Percentiles rank a stretch among this genome's conserved stretches.
Conservation (phyloP, 164 flowering plant genomes). For the Umbilicus rupestris region DNA sequence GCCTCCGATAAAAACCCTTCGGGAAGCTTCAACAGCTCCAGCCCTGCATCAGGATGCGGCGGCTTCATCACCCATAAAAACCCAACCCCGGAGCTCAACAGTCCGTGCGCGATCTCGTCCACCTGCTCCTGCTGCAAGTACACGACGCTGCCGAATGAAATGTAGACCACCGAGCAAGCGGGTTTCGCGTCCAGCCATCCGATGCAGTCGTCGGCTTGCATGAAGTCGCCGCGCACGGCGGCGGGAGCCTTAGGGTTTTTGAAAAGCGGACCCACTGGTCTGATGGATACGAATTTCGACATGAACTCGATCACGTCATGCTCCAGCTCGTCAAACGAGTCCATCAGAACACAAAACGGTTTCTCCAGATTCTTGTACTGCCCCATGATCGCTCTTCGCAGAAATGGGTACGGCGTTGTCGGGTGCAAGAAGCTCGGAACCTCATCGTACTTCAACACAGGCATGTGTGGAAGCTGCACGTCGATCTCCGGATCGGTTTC, state of each 20-base stretch:
- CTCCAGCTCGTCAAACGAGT: constrained; percentile 66
- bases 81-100: constrained; percentile 8
- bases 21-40: constrained; percentile 9
- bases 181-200: constrained; percentile 19
- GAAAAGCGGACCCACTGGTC: constrained; percentile 56
- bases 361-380: constrained; percentile 49
- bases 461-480: constrained; percentile 52
- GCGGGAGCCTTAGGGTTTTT: constrained; percentile 14
- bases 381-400: constrained; percentile 26
- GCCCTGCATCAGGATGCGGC: constrained; percentile 16
- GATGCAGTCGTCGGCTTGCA: constrained; percentile 33
- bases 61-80: constrained; percentile 20
- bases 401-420: constrained; percentile 19
- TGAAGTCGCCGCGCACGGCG: constrained; percentile 28
- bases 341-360: constrained; percentile 48
- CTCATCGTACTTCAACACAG: constrained; percentile 44
- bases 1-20: constrained; percentile 13
- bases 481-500: constrained; percentile 25
- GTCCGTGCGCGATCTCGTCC: constrained; percentile 19
- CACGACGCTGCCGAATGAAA: constrained; percentile 20
- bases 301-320: constrained; percentile 28
- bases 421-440: constrained; percentile 62
- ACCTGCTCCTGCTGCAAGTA: constrained; percentile 17
- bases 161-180: constrained; percentile 17
- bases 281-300: constrained; percentile 26